Percentiles rank a stretch among this genome's conserved stretches.
Conservation (phyloP, 2,329 filamentous ascomycete genomes). For the Clonostachys byssicola region DNA sequence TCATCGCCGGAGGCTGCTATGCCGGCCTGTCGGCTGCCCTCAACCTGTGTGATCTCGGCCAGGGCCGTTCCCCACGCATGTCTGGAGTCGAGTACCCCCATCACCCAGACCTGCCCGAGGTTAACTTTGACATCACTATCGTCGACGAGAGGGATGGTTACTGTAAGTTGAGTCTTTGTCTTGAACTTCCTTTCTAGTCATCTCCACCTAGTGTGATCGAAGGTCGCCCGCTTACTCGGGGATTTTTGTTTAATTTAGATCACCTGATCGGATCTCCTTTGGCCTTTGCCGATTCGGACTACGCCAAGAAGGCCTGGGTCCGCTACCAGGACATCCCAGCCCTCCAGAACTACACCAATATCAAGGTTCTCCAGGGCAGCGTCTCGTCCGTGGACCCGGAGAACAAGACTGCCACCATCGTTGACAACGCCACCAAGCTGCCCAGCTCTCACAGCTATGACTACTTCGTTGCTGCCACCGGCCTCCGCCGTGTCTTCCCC, state of each 20-base stretch:
- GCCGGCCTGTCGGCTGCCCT: slow-evolving; percentile 63
- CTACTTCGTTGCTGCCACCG: slow-evolving; percentile 70
- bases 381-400: slow-evolving; percentile 56
- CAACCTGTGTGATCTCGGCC: slow-evolving; percentile 63
- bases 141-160: slow-evolving; percentile 81
- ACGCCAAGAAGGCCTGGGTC: slow-evolving; percentile 66
- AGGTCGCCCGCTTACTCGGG: background rate
- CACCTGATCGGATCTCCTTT: slow-evolving; percentile 75
- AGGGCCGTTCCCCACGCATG: slow-evolving; percentile 48
- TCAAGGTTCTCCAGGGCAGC: slow-evolving; percentile 63
- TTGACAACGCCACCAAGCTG: slow-evolving; percentile 39
- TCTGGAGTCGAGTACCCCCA: slow-evolving; percentile 27
- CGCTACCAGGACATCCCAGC: slow-evolving; percentile 64
- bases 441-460: slow-evolving; percentile 55
- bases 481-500: slow-evolving; percentile 66
- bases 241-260: slow-evolving; percentile 7
- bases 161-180: slow-evolving; percentile 57
- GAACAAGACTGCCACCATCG: slow-evolving; percentile 53
- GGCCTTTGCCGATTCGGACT: slow-evolving; percentile 59
- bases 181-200: background rate
- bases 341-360: slow-evolving; percentile 39
- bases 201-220: background rate
- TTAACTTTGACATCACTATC: slow-evolving; percentile 66
- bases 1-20: slow-evolving; percentile 70
- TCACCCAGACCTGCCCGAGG: slow-evolving; percentile 33